Percentiles rank a stretch among this genome's conserved stretches.
Conservation (phyloP, 2,329 filamentous ascomycete genomes). For the Chaetomium strumarium region DNA sequence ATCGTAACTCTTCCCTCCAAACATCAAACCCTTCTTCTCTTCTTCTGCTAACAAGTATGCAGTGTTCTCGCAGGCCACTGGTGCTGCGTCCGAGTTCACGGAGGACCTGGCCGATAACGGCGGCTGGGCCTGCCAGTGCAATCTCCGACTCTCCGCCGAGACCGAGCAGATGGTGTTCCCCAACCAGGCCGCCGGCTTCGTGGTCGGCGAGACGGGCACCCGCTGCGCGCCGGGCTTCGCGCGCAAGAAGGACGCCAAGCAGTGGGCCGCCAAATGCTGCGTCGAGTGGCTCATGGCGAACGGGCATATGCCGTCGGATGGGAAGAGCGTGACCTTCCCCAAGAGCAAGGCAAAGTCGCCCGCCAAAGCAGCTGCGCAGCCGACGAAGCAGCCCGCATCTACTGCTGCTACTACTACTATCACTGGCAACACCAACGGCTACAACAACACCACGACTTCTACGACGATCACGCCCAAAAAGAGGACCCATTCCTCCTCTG, state of each 20-base stretch:
- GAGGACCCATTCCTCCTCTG: background rate
- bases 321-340: slow-evolving; percentile 18
- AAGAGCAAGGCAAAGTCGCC: slow-evolving; percentile 8
- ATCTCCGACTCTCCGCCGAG: background rate
- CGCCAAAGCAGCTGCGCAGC: background rate
- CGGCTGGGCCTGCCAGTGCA: background rate
- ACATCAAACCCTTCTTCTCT: background rate
- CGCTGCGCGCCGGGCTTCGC: slow-evolving; percentile 33
- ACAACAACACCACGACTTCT: background rate
- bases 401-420: too few relatives aligned
- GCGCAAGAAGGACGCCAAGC: slow-evolving; percentile 49
- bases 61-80: slow-evolving; percentile 9
- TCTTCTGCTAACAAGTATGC: background rate
- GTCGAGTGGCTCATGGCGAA: slow-evolving; percentile 30
- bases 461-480: background rate
- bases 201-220: slow-evolving; percentile 16
- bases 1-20: slow-evolving; percentile 25
- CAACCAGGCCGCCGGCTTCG: slow-evolving; percentile 26
- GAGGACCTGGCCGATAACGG: slow-evolving; percentile 4
- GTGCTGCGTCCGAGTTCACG: slow-evolving; percentile 17
- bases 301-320: slow-evolving; percentile 27
- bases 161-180: slow-evolving; percentile 24
- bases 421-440: too few relatives aligned
- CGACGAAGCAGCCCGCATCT: background rate
- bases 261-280: slow-evolving; percentile 46